Percentiles rank a stretch among this genome's conserved stretches.
These are phyloP conservation scores for Macadamia integrifolia DNA, from an alignment of 164 flowering plant genomes.

Conservation along the genomic window DNA sequence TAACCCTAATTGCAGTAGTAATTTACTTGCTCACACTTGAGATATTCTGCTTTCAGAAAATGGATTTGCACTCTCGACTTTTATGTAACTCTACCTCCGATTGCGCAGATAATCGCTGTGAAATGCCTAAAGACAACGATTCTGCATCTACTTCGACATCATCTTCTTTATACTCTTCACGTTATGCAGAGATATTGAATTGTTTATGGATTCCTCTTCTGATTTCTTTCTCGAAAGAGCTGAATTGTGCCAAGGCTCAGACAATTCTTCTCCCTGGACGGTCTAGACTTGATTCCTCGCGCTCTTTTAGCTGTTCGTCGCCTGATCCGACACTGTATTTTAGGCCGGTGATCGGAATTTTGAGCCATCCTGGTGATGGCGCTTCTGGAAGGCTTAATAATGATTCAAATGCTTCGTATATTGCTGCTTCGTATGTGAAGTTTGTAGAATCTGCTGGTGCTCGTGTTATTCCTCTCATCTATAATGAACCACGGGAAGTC, in stretches of 20 bases:
- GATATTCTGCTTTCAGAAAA: conserved; percentile 2
- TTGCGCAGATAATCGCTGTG: conserved; percentile 9
- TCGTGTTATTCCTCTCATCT: conserved; percentile 87
- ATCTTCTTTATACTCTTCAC: conserved; percentile 8
- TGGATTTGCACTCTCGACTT: conserved; percentile 11
- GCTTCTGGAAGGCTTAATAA: conserved; percentile 80
- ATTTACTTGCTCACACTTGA: background rate
- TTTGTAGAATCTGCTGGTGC: conserved; percentile 96
- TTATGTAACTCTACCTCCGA: conserved; percentile 16
- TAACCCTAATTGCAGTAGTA: background rate
- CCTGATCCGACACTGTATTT: conserved; percentile 53
- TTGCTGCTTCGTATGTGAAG: conserved; percentile 94
- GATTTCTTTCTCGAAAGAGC: conserved; percentile 35
- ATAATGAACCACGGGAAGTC: conserved; percentile 66
- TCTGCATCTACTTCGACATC: conserved; percentile 9
- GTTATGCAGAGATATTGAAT: conserved; percentile 28
- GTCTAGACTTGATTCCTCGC: conserved; percentile 2
- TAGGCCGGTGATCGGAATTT: conserved; percentile 85
- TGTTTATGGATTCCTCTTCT: conserved; percentile 49
- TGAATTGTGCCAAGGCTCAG: conserved; percentile 31
- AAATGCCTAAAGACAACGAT: conserved; percentile 11
- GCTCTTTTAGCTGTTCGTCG: conserved; percentile 30
- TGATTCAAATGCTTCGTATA: conserved; percentile 65
- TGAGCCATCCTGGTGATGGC: conserved; percentile 97
- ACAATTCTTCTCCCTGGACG: conserved; percentile 37